phyloP scores from a whole-genome alignment of 1,284 basidiomycete species.

The Peniophora sp. region DNA sequence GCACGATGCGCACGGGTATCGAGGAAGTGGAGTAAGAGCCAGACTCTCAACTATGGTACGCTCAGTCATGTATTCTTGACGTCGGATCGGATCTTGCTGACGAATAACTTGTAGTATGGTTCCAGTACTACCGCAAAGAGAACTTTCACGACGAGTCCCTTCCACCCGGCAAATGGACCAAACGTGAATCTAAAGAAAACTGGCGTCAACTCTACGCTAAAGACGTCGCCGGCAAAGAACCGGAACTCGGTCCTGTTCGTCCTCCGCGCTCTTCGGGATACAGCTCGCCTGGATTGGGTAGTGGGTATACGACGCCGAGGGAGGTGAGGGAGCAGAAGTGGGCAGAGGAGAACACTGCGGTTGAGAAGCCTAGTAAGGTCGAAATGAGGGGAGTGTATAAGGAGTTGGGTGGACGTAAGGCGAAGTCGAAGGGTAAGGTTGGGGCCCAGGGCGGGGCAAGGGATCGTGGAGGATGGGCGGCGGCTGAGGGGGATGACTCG shows the following conservation, averaged over 20 bases:
- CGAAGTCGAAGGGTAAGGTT: slow-evolving; percentile 53
- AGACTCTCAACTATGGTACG: slow-evolving; percentile 84
- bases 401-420: slow-evolving; percentile 78
- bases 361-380: slow-evolving; percentile 55
- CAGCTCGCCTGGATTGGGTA: slow-evolving; percentile 36
- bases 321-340: slow-evolving; percentile 73
- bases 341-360: slow-evolving; percentile 46
- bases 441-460: slow-evolving; percentile 46
- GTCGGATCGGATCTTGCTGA: no score
- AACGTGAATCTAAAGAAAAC: slow-evolving; percentile 77
- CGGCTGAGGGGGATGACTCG: slow-evolving; percentile 4
- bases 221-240: slow-evolving; percentile 35
- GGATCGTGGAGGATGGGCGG: slow-evolving; percentile 63
- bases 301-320: slow-evolving; percentile 72
- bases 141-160: slow-evolving; percentile 71
- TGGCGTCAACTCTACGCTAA: slow-evolving; percentile 61
- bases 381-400: slow-evolving; percentile 89
- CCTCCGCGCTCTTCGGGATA: slow-evolving; percentile 35
- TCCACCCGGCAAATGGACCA: slow-evolving; percentile 80
- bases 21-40: slow-evolving; percentile 80
- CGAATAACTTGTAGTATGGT: slow-evolving; percentile 75
- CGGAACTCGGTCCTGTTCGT: slow-evolving; percentile 28
- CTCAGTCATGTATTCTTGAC: slow-evolving; percentile 12
- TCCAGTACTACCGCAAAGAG: slow-evolving; percentile 76
- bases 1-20: slow-evolving; percentile 74